Evolutionary conservation across 345 rosid species (phyloP).

Genomic region (Pelargonium nanum): DNA sequence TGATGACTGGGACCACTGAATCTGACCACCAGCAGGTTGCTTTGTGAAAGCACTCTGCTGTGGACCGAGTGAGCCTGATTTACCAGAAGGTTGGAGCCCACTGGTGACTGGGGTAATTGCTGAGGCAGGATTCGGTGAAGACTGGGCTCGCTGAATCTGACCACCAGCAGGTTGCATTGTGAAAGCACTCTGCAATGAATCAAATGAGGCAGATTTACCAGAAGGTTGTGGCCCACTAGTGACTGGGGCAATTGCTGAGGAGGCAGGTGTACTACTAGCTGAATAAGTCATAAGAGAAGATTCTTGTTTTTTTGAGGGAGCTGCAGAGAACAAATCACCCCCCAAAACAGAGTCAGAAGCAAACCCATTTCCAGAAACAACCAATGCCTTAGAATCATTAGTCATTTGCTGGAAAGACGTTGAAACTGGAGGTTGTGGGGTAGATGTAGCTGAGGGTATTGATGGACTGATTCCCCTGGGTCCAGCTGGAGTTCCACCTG

Average conservation of each 20-base stretch:
- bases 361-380: conserved; percentile 54
- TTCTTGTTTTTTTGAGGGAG: conserved; percentile 39
- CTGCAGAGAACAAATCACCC: conserved; percentile 45
- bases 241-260: conserved; percentile 36
- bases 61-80: conserved; percentile 56
- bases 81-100: conserved; percentile 39
- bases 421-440: conserved; percentile 30
- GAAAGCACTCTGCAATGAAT: conserved; percentile 60
- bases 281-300: conserved; percentile 33
- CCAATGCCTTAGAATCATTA: conserved; percentile 39
- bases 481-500: conserved; percentile 33
- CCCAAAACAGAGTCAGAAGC: conserved; percentile 37
- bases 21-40: conserved; percentile 55
- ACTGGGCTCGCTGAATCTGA: conserved; percentile 39
- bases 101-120: too few relatives aligned
- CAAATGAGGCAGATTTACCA: conserved; percentile 46
- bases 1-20: conserved; percentile 36
- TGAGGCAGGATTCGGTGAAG: conserved; percentile 34
- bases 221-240: conserved; percentile 42
- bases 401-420: conserved; percentile 22
- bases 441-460: conserved; percentile 28
- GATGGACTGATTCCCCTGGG: conserved; percentile 30
- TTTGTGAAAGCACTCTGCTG: conserved; percentile 51
- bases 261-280: conserved; percentile 27
- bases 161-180: conserved; percentile 52